Conservation (phyloP, 768 basidiomycete genomes). For the Serendipita vermifera region DNA sequence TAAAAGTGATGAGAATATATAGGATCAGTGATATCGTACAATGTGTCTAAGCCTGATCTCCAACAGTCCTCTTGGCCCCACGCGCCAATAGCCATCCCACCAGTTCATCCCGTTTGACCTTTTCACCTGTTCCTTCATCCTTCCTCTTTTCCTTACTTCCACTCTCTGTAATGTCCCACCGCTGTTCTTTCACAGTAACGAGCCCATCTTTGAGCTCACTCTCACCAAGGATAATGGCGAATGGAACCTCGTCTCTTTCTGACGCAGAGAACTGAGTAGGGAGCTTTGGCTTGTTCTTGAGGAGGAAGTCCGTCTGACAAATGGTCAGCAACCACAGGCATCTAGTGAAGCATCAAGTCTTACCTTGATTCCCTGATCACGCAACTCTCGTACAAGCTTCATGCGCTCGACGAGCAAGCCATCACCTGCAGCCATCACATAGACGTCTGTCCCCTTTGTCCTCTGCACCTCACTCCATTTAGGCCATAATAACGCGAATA, state of each 20-base stretch:
- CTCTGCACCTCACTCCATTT: constrained; percentile 69
- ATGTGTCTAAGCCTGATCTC: too few species aligned
- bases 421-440: constrained; percentile 83
- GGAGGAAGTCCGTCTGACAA: constrained; percentile 73
- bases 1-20: too few species aligned
- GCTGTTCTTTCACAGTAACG: constrained; percentile 86
- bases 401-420: constrained; percentile 80
- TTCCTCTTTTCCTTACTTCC: constrained; percentile 48
- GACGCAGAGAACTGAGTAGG: constrained; percentile 77
- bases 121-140: constrained; percentile 45
- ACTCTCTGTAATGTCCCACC: constrained; percentile 52
- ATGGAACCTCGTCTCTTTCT: constrained; percentile 86
- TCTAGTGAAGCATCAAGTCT: constrained; percentile 16
- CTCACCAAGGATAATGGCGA: constrained; percentile 80
- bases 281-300: constrained; percentile 85
- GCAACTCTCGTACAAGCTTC: constrained; percentile 59
- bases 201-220: constrained; percentile 75
- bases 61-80: constrained; percentile 15
- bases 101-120: constrained; percentile 49
- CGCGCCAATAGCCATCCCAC: constrained; percentile 40
- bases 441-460: constrained; percentile 87
- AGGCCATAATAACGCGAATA: constrained; percentile 84
- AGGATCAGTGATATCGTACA: too few species aligned
- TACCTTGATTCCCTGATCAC: constrained; percentile 82
- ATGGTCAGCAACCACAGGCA: constrained; percentile 10